These are phyloP conservation scores for Seminavis robusta DNA, from an alignment of 108 stramenopile genomes.

Conservation along the genomic window DNA sequence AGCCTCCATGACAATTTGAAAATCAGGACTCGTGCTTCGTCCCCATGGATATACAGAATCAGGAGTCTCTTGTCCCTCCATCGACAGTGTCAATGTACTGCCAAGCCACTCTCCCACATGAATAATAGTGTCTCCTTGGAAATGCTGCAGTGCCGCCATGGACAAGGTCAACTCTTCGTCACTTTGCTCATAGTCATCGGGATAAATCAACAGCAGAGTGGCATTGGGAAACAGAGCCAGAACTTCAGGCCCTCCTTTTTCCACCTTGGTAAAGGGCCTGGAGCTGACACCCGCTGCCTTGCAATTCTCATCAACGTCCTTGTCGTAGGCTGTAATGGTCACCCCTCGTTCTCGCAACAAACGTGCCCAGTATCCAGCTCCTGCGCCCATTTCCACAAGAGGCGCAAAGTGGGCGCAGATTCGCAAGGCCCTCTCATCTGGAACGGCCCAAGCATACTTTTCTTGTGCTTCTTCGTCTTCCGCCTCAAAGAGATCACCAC, in stretches of 20 bases:
- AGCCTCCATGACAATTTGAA: constrained; percentile 68
- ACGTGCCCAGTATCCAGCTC: constrained; percentile 48
- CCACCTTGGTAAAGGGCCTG: constrained; percentile 37
- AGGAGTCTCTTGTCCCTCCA: constrained; percentile 81
- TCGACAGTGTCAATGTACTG: constrained; percentile 44
- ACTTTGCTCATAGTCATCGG: constrained; percentile 63
- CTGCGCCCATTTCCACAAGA: constrained; percentile 48
- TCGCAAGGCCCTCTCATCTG: constrained; percentile 35
- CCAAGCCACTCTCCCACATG: constrained; percentile 82
- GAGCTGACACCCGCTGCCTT: too few relatives aligned
- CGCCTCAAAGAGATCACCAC: too few relatives aligned
- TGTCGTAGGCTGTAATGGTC: constrained; percentile 38
- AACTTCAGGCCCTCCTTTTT: constrained; percentile 67
- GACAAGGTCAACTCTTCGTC: constrained; percentile 55
- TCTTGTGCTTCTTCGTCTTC: too few relatives aligned
- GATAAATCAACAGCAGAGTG: constrained; percentile 84
- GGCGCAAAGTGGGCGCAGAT: constrained; percentile 26
- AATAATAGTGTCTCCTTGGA: constrained; percentile 64
- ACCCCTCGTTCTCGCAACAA: constrained; percentile 40
- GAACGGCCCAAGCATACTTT: constrained; percentile 55
- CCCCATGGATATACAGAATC: too few relatives aligned
- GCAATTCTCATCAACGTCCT: too few relatives aligned
- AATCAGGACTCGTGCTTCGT: constrained; percentile 69
- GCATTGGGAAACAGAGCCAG: constrained; percentile 24
- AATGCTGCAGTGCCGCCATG: constrained; percentile 71